Evolutionary conservation across 352 stramenopile genomes (phyloP).

Genomic region (Discostella stelligera): DNA sequence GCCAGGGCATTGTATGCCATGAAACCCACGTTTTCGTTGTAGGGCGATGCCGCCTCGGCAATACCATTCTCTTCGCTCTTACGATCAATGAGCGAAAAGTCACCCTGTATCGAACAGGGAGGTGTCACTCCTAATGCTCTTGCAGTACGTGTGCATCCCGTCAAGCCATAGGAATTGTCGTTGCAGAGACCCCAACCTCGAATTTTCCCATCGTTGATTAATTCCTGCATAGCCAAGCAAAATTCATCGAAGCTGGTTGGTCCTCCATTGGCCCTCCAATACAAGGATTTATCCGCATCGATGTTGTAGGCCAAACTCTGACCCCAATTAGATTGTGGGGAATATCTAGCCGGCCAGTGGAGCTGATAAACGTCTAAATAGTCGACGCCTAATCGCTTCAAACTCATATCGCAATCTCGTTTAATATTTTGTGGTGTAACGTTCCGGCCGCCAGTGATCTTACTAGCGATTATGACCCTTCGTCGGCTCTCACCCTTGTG

Average conservation of each 20-base stretch:
- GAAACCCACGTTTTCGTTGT: constrained; percentile 84
- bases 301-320: constrained; percentile 82
- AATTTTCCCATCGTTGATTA: constrained; percentile 83
- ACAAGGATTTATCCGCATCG: constrained; percentile 57
- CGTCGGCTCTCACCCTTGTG: constrained; percentile 60
- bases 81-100: constrained; percentile 82
- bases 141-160: constrained; percentile 70
- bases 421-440: constrained; percentile 69
- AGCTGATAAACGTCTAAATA: constrained; percentile 84
- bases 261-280: constrained; percentile 60
- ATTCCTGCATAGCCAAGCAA: constrained; percentile 77
- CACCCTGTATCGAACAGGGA: constrained; percentile 79
- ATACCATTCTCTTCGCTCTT: constrained; percentile 83
- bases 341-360: constrained; percentile 82
- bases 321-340: constrained; percentile 84
- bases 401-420: constrained; percentile 61
- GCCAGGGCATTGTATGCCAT: constrained; percentile 84
- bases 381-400: constrained; percentile 77
- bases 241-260: constrained; percentile 81
- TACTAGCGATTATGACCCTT: constrained; percentile 81
- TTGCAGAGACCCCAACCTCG: constrained; percentile 83
- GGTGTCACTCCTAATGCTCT: constrained; percentile 74
- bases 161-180: constrained; percentile 84
- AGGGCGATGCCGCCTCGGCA: constrained; percentile 79
- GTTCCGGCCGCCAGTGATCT: constrained; percentile 83